phyloP scores from a whole-genome alignment of 768 basidiomycete genomes.

The Termitomyces eurrhizus region DNA sequence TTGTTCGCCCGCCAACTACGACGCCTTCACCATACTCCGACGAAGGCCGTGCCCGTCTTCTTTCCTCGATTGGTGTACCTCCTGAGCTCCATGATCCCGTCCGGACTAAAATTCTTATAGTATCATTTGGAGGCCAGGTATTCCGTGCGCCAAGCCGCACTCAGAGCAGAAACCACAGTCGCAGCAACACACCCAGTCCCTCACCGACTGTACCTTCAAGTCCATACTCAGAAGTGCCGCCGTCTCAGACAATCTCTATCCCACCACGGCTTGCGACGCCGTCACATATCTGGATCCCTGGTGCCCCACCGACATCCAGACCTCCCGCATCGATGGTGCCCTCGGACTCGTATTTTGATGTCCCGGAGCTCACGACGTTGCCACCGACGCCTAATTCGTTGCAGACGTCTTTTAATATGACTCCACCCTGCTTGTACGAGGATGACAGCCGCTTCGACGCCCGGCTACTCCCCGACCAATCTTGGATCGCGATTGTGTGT shows the following conservation, averaged over 20 bases:
- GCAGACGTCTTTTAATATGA: constrained; percentile 10
- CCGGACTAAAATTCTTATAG: constrained; percentile 60
- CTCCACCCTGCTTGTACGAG: neutral
- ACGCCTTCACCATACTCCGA: constrained; percentile 43
- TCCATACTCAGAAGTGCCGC: neutral
- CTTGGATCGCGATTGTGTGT: constrained; percentile 81
- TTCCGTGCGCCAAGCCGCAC: constrained; percentile 52
- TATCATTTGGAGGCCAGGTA: constrained; percentile 79
- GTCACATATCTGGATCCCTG: constrained; percentile 55
- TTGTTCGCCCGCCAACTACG: constrained; percentile 55
- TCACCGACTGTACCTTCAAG: constrained; percentile 2
- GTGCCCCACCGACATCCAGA: constrained; percentile 49
- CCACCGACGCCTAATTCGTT: constrained; percentile 31
- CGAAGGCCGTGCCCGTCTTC: constrained; percentile 49
- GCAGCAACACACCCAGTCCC: constrained; percentile 19
- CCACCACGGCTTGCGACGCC: constrained; percentile 42
- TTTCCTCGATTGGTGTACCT: constrained; percentile 59
- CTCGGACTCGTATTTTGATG: neutral
- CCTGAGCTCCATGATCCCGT: constrained; percentile 38
- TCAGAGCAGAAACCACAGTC: constrained; percentile 32
- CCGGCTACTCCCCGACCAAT: constrained; percentile 56
- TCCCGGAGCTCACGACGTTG: constrained; percentile 24
- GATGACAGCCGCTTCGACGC: constrained; percentile 25
- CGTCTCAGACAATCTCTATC: neutral
- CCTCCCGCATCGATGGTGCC: constrained; percentile 9